Evolutionary conservation across 805 yeast species (phyloP), one percentile per base, ranked within the genome.

Genomic region (Metschnikowia peoriensis): DNA sequence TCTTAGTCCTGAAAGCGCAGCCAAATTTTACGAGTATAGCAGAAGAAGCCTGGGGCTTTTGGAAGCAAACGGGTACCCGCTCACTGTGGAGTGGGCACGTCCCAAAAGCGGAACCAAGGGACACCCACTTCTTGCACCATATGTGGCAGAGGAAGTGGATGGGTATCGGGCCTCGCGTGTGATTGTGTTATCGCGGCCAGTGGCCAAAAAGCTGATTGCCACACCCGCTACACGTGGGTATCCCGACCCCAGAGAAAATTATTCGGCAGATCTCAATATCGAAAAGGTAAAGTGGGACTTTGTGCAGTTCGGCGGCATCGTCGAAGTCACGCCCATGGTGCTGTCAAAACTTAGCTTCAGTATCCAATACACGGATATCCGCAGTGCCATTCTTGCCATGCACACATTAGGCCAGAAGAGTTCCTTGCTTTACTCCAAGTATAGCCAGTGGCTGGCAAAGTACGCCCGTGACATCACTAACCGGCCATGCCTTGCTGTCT

Each of bases 381-480:
- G 77, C 37, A 71, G 83, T 14, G 88, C 94, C 0, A 78, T 88
- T 27, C 61, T 65, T 7, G 89, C 86, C 2, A 59, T 85, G 58
- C 62, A 71, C 49, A 58, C 57, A 5, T 45, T 59, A 34, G 40
- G 50, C 22, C 55, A 49, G 48, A 44, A 46, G 8, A 37, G 44
- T n/a, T 54, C 61, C 38, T 47, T 52, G 17, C 47, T 60, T 8
- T 28, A 53, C 37, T 39, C 50, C 41, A 82, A 77, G 58, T 88
- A 84, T 60, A 65, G 64, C 10, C 79, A 72, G 5, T 88, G 94
- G 94, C 67, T 74, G 7, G 67, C 85, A 1, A 79, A 84, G 82
- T 88, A 81, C 58, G 88, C 86, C 0, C 78, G 76, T 42, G 96
- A 88, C 65, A 79, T 81, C 1, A 75, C 88, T 7, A 91, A 86